Evolutionary conservation across 208 protist species (phyloP).

Genomic region (Acanthamoeba castellanii): DNA sequence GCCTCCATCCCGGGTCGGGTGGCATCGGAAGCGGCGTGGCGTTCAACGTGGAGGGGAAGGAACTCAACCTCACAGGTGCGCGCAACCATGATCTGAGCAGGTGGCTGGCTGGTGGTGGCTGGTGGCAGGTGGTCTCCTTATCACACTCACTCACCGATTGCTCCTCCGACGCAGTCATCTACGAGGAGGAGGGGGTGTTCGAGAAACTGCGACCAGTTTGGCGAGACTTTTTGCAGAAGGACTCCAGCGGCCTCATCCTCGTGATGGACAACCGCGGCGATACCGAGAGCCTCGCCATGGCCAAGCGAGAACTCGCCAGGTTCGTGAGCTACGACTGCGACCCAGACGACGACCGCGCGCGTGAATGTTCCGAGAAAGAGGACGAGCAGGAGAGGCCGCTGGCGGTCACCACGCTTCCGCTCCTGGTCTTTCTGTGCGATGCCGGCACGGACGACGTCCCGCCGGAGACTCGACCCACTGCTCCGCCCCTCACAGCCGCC

Average conservation of each 20-base stretch:
- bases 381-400: neutral
- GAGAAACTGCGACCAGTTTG: neutral
- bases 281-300: neutral
- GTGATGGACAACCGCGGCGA: neutral
- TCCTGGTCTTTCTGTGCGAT: neutral
- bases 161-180: neutral
- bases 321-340: neutral
- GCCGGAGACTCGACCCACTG: neutral
- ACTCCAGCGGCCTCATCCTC: neutral
- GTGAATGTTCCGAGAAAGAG: neutral
- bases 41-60: neutral
- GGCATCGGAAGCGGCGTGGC: constrained; percentile 31
- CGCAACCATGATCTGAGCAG: neutral
- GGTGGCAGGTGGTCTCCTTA: too few relatives aligned
- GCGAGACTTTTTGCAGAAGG: neutral
- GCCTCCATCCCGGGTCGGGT: neutral
- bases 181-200: neutral
- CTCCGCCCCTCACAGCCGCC: neutral
- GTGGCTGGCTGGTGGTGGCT: too few relatives aligned
- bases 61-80: constrained; percentile 16
- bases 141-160: too few relatives aligned
- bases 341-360: neutral
- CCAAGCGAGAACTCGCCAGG: neutral
- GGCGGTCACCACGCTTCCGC: neutral
- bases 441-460: neutral